phyloP scores from a whole-genome alignment of 148 eudicot genomes.

The Chenopodium formosanum region DNA sequence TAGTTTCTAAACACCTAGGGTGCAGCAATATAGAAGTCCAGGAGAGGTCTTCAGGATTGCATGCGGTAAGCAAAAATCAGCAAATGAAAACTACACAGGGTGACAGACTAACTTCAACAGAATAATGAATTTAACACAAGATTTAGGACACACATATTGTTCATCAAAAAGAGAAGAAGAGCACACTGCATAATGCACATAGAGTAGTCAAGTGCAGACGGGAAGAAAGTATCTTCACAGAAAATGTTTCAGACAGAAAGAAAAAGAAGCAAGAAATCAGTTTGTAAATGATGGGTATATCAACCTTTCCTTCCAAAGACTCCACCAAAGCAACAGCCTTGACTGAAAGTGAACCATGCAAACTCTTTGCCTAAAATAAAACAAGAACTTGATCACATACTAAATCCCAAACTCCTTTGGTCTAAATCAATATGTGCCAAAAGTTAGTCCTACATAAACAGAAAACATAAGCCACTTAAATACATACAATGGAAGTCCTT shows the following conservation, averaged over 20 bases:
- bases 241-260: not conserved
- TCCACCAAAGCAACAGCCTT: constrained; percentile 69
- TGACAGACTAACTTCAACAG: not conserved
- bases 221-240: not conserved
- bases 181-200: not conserved
- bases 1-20: not conserved
- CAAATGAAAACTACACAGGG: not conserved
- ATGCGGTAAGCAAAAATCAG: not conserved
- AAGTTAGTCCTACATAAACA: constrained; percentile 5
- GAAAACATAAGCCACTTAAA: constrained; percentile 7
- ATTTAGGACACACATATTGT: not conserved
- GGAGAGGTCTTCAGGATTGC: not conserved
- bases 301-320: constrained; percentile 88
- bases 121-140: not conserved
- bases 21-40: too few species aligned
- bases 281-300: constrained; percentile 11
- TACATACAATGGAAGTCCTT: constrained; percentile 65
- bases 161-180: not conserved
- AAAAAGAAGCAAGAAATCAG: not conserved
- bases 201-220: not conserved
- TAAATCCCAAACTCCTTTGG: not conserved
- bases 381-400: constrained; percentile 21
- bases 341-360: constrained; percentile 65
- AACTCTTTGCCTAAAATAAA: constrained; percentile 62
- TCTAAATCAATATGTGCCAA: not conserved